Percentiles rank a stretch among this genome's conserved stretches.
These are phyloP conservation scores for Geosmithia morbida DNA, from an alignment of 2,329 filamentous ascomycete species.

Conservation along the genomic window DNA sequence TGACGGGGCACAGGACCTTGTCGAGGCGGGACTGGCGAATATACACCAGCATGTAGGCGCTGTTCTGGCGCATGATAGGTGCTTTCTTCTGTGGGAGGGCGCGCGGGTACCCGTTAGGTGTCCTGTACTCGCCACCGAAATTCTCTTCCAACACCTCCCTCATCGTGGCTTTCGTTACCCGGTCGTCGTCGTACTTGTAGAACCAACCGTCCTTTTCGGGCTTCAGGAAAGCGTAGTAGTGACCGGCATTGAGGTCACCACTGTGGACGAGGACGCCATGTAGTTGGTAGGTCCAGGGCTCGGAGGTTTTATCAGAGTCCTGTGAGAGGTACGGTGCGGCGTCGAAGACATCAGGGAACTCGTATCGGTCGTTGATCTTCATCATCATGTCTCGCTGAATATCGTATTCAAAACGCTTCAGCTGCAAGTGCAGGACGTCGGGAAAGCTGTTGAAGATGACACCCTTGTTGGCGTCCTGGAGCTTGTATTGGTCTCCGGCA, in stretches of 20 bases:
- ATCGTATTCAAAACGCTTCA: conserved; percentile 97
- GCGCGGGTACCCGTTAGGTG: conserved; percentile 30
- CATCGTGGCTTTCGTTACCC: conserved; percentile 85
- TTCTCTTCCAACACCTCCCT: conserved; percentile 93
- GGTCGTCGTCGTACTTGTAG: conserved; percentile 95
- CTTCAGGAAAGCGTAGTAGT: conserved; percentile 96
- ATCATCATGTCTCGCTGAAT: conserved; percentile 94
- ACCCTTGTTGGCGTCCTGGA: conserved; percentile 94
- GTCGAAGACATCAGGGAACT: conserved; percentile 75
- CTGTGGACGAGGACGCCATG: conserved; percentile 95
- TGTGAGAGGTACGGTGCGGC: conserved; percentile 77
- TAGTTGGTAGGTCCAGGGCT: conserved; percentile 82
- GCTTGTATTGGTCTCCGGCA: conserved; percentile 73
- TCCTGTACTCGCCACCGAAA: conserved; percentile 74
- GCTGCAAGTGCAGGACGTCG: conserved; percentile 82
- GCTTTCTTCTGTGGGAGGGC: conserved; percentile 36
- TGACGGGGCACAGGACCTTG: conserved; percentile 62
- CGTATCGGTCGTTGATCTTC: conserved; percentile 92
- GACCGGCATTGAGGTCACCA: conserved; percentile 89
- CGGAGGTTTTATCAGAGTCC: conserved; percentile 64
- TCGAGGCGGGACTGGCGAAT: conserved; percentile 80
- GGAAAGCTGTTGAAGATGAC: conserved; percentile 96
- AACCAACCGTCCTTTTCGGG: conserved; percentile 87
- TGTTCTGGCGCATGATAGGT: conserved; percentile 53
- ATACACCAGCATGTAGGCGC: conserved; percentile 98